Conservation (phyloP, 805 yeast genomes). For the Vanderwaltozyma tropicalis region DNA sequence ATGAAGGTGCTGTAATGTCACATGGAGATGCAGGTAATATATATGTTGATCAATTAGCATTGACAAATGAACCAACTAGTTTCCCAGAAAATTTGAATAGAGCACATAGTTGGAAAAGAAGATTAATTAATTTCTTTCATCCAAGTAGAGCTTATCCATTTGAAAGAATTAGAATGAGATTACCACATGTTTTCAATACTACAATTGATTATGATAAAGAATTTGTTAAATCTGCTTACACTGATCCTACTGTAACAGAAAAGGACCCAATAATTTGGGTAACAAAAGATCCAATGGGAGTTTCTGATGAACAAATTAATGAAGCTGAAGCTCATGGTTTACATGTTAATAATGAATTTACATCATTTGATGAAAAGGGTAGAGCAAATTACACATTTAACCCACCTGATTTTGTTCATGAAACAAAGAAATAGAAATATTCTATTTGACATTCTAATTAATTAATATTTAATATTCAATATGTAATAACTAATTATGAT, state of each 20-base stretch:
- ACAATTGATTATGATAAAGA: conserved; percentile 26
- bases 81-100: conserved; percentile 18
- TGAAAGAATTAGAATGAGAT: conserved; percentile 31
- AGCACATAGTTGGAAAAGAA: conserved; percentile 8
- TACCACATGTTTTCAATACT: conserved; percentile 29
- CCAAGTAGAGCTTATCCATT: conserved; percentile 40
- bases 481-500: too few relatives aligned
- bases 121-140: conserved; percentile 33
- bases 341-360: conserved; percentile 46
- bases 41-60: conserved; percentile 16
- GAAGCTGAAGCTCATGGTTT: conserved; percentile 44
- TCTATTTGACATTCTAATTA: not conserved
- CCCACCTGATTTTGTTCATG: conserved; percentile 56
- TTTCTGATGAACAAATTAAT: conserved; percentile 47
- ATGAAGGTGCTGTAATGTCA: conserved; percentile 10
- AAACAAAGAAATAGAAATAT: conserved; percentile 11
- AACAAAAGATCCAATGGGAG: conserved; percentile 56
- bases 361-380: conserved; percentile 50
- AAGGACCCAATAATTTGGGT: conserved; percentile 55
- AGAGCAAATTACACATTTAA: conserved; percentile 43
- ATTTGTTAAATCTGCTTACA: conserved; percentile 25
- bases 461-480: not conserved
- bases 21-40: conserved; percentile 21
- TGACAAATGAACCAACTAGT: conserved; percentile 14
- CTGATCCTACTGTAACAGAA: conserved; percentile 22